Evolutionary conservation across 2,329 filamentous ascomycete species (phyloP).

Genomic region (Beauveria sp.): DNA sequence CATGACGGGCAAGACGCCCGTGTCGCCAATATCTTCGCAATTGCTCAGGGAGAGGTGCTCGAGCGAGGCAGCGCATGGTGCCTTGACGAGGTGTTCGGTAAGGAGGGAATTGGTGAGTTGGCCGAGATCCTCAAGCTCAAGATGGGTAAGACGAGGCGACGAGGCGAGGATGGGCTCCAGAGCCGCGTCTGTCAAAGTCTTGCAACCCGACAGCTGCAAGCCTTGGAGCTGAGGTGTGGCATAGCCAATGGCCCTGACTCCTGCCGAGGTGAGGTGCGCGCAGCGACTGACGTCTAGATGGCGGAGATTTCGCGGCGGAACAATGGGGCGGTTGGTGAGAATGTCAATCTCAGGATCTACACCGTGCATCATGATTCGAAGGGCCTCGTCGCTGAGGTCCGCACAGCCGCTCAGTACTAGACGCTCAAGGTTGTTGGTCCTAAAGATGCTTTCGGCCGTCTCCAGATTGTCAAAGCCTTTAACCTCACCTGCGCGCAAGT

Average conservation of each 20-base stretch:
- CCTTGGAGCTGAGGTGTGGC: constrained; percentile 75
- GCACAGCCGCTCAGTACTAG: constrained; percentile 74
- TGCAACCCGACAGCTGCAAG: constrained; percentile 73
- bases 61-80: constrained; percentile 64
- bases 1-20: constrained; percentile 75
- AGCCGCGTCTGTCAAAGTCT: constrained; percentile 63
- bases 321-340: constrained; percentile 66
- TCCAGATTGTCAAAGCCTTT: constrained; percentile 67
- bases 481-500: constrained; percentile 77
- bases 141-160: constrained; percentile 68
- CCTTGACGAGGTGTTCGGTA: constrained; percentile 63
- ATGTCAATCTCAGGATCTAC: constrained; percentile 70
- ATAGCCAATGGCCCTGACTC: constrained; percentile 63
- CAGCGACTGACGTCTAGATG: constrained; percentile 84
- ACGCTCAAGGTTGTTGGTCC: constrained; percentile 74
- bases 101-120: constrained; percentile 69
- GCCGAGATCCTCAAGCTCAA: constrained; percentile 83
- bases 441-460: constrained; percentile 68
- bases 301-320: constrained; percentile 69
- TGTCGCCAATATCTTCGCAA: constrained; percentile 78
- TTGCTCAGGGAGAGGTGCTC: constrained; percentile 83
- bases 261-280: constrained; percentile 60
- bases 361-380: constrained; percentile 71
- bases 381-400: constrained; percentile 66
- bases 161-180: constrained; percentile 67